Evolutionary conservation across 2,329 filamentous ascomycete species (phyloP).

Genomic region (Helotiales sp.): DNA sequence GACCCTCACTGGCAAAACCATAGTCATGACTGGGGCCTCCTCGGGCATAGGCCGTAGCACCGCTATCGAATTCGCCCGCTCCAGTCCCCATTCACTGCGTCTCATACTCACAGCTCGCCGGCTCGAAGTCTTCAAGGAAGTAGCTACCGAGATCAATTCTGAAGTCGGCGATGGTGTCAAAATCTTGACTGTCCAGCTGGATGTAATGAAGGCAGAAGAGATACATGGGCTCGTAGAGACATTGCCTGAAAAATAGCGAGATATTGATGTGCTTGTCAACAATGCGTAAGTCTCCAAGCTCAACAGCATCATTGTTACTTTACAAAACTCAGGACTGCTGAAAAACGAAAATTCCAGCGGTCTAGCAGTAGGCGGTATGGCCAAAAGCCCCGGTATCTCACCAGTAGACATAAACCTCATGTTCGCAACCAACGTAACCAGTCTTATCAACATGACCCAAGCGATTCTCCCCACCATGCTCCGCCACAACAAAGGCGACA

Average conservation of each 20-base stretch:
- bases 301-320: too few relatives aligned
- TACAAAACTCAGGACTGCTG: background rate
- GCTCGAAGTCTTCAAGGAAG: conserved; percentile 74
- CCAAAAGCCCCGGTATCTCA: conserved; percentile 82
- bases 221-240: background rate
- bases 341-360: conserved; percentile 55
- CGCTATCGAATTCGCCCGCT: conserved; percentile 91
- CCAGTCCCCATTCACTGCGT: conserved; percentile 76
- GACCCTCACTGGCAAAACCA: conserved; percentile 89
- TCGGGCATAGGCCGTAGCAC: conserved; percentile 88
- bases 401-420: conserved; percentile 83
- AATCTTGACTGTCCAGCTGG: conserved; percentile 80
- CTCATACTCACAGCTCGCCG: conserved; percentile 89
- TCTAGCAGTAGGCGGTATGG: conserved; percentile 80
- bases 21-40: conserved; percentile 89
- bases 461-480: conserved; percentile 84
- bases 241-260: background rate
- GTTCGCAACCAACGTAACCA: conserved; percentile 92
- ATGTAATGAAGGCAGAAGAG: conserved; percentile 73
- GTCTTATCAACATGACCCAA: conserved; percentile 96
- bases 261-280: background rate
- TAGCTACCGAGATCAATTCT: conserved; percentile 75
- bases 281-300: background rate
- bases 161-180: conserved; percentile 81
- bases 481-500: conserved; percentile 77